Base-by-base conservation (phyloP, 1,284 basidiomycete species). In the Heterobasidion occidentale region DNA sequence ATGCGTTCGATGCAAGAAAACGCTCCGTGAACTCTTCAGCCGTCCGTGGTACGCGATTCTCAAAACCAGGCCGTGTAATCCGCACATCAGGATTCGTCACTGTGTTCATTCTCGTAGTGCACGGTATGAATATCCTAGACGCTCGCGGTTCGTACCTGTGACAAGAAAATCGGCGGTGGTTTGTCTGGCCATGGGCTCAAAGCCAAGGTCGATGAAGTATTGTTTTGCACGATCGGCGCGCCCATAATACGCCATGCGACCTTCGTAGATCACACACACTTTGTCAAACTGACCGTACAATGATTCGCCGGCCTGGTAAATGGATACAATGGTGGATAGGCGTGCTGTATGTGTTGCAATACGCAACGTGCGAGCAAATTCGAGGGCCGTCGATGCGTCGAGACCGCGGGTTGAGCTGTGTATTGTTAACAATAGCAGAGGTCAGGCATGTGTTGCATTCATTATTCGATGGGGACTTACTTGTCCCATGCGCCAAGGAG, bases 401-500 rank as follows among this genome's bases (percentile, higher is more conserved):
- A 71, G 64, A 44, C 79, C 79, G 48, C 79, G 74, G n/a, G 79
- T 81, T 2, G 78, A 80, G 58, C 77, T 79, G 9, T 12, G 17
- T 27, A 27, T 27, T 6, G 6, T 6, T 27, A 6, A 27, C 27
- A 27, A 27, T 27, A 27, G 27, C 27, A 27, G 27, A n/a, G 4
- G 6, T 6, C 6, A 27, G 6, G 27, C 4, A 27, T 27, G 4
- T 27, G 6, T 27, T 27, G 4, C 5, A 27, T 6, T 27, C 27
- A 6, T 27, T 27, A 27, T 27, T 27, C 27, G 5, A 9, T 14
- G 17, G 12, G 42, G 42, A 45, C 42, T 45, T 17, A 45, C 42
- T 90, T 89, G 70, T 92, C 89, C 88, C 89, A 92, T 12, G 77
- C 74, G 49, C 77, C 77, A 33, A 92, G 72, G 38, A 77, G 74